Conservation (phyloP, 768 basidiomycete species). For the Lactarius evosmus region DNA sequence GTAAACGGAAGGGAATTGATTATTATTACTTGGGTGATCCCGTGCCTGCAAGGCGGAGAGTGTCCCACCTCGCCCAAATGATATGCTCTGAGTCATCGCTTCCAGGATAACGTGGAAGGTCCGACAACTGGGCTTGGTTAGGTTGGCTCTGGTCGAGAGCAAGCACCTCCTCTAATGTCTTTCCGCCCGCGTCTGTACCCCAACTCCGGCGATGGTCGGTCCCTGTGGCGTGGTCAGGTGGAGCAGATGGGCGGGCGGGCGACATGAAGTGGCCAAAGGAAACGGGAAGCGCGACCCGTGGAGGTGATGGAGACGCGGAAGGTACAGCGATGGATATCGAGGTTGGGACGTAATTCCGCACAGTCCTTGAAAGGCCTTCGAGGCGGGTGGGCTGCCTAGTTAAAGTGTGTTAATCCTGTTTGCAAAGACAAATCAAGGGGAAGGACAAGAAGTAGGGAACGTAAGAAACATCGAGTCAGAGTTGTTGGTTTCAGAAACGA, state of each 20-base stretch:
- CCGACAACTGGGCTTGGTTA: conserved; percentile 19
- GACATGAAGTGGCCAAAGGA: conserved; percentile 46
- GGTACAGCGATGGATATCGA: conserved; percentile 53
- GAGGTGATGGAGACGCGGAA: conserved; percentile 45
- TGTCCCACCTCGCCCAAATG: conserved; percentile 48
- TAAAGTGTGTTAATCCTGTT: conserved; percentile 1
- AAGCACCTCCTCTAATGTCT: conserved; percentile 32
- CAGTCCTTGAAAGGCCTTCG: conserved; percentile 50
- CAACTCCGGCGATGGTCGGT: conserved; percentile 22
- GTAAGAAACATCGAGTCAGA: conserved; percentile 11
- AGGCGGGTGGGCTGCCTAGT: conserved; percentile 49
- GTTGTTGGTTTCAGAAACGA: background rate
- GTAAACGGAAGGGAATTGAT: background rate
- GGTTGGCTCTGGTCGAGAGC: conserved; percentile 23
- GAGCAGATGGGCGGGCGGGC: conserved; percentile 29
- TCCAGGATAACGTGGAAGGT: conserved; percentile 32
- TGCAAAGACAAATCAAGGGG: background rate
- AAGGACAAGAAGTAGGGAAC: conserved; percentile 6
- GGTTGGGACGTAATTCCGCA: conserved; percentile 53
- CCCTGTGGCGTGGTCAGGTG: background rate
- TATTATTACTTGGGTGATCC: conserved; percentile 27
- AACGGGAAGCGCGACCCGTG: conserved; percentile 48
- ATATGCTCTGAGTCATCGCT: conserved; percentile 37
- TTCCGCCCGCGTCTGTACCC: conserved; percentile 17
- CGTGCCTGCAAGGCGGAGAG: conserved; percentile 25